phyloP scores from a whole-genome alignment of 2,329 filamentous ascomycete genomes.

The Alternaria novae-zelandiae region DNA sequence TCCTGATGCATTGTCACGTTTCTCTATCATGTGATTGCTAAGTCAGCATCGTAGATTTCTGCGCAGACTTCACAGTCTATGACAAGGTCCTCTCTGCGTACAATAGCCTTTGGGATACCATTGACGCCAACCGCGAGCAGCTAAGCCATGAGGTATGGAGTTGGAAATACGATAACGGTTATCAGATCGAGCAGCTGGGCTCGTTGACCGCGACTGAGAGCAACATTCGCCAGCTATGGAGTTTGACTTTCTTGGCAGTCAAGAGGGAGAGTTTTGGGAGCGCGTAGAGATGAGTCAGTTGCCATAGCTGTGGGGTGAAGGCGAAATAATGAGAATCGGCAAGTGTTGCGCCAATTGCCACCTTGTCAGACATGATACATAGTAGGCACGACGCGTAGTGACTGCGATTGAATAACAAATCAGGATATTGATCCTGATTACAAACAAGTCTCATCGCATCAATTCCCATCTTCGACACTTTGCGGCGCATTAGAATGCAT shows the following conservation, averaged over 20 bases:
- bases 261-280: slow-evolving; percentile 45
- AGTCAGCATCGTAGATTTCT: slow-evolving; percentile 55
- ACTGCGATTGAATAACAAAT: background rate
- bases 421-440: background rate
- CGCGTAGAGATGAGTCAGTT: background rate
- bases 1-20: background rate
- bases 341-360: background rate
- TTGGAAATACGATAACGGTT: slow-evolving; percentile 62
- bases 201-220: slow-evolving; percentile 59
- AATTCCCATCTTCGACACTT: background rate
- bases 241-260: slow-evolving; percentile 64
- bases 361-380: background rate
- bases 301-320: no score
- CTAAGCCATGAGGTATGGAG: slow-evolving; percentile 68
- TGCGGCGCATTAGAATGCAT: background rate
- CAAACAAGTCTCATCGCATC: background rate
- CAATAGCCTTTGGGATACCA: slow-evolving; percentile 66
- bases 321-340: background rate
- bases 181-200: slow-evolving; percentile 59
- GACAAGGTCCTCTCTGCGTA: slow-evolving; percentile 59
- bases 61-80: slow-evolving; percentile 53
- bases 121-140: slow-evolving; percentile 61
- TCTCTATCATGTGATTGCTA: slow-evolving; percentile 20
- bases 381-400: background rate
- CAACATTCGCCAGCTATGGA: slow-evolving; percentile 65